These are phyloP conservation scores for Primulina eburnea DNA, from an alignment of 257 asterid genomes.

Conservation along the genomic window DNA sequence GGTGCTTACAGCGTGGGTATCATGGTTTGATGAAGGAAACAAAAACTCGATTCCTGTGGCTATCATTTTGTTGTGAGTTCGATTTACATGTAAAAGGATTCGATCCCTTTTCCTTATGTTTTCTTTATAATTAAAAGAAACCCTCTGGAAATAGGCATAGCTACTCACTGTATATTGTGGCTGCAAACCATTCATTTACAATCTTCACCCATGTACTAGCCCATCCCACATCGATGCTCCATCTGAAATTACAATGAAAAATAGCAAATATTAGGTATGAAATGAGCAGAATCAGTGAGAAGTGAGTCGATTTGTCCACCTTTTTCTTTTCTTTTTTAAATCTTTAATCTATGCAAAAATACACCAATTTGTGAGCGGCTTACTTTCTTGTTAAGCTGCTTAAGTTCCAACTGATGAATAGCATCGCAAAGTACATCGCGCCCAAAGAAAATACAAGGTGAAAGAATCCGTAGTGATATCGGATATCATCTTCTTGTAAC, in stretches of 20 bases:
- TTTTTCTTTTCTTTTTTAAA: too few relatives aligned
- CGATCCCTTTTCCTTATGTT: too few relatives aligned
- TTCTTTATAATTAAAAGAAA: not conserved
- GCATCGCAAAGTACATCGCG: conserved; percentile 93
- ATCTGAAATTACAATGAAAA: conserved; percentile 38
- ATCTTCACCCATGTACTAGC: conserved; percentile 94
- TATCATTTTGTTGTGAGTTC: too few relatives aligned
- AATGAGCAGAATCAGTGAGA: not conserved
- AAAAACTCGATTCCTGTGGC: too few relatives aligned
- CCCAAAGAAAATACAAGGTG: conserved; percentile 84
- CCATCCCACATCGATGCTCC: conserved; percentile 98
- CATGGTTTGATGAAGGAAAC: too few relatives aligned
- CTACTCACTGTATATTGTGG: conserved; percentile 73
- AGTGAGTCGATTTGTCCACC: too few relatives aligned
- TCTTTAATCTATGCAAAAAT: too few relatives aligned
- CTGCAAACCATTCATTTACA: conserved; percentile 90
- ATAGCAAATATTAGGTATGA: not conserved
- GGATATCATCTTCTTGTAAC: conserved; percentile 59
- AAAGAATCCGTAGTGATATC: conserved; percentile 82
- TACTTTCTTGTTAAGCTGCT: conserved; percentile 74
- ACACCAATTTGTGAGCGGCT: conserved; percentile 20
- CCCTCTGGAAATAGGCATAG: not conserved
- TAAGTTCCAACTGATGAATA: conserved; percentile 87
- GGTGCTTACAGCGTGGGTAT: too few relatives aligned
- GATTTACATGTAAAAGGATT: too few relatives aligned